These are phyloP conservation scores for Hanseniaspora hatyaiensis DNA, from an alignment of 805 yeast genomes.

Conservation along the genomic window DNA sequence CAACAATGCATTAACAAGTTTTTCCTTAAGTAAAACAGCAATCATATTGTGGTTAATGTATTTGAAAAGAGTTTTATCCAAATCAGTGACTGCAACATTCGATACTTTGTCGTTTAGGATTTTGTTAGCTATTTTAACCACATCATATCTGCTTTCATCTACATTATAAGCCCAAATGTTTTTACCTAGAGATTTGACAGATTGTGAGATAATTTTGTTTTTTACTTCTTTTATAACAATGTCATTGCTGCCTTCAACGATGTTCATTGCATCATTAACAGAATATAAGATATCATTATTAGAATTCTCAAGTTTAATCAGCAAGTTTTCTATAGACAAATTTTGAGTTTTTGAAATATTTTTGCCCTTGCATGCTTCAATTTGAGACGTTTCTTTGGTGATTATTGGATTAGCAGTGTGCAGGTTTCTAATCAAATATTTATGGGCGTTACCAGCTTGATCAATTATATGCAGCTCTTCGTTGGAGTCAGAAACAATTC, in stretches of 20 bases:
- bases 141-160: slow-evolving; percentile 26
- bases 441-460: slow-evolving; percentile 25
- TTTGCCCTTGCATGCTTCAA: background rate
- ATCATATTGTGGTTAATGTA: slow-evolving; percentile 63
- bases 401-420: background rate
- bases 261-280: background rate
- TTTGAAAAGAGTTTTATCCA: slow-evolving; percentile 66
- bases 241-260: slow-evolving; percentile 13
- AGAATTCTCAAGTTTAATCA: slow-evolving; percentile 19
- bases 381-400: background rate
- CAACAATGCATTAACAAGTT: slow-evolving; percentile 28
- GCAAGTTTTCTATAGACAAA: slow-evolving; percentile 17
- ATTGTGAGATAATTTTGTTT: slow-evolving; percentile 23
- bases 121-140: slow-evolving; percentile 34
- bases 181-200: slow-evolving; percentile 18
- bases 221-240: slow-evolving; percentile 23
- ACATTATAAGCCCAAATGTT: slow-evolving; percentile 34
- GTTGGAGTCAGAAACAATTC: slow-evolving; percentile 21
- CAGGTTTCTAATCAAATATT: slow-evolving; percentile 17
- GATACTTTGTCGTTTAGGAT: slow-evolving; percentile 36
- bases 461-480: slow-evolving; percentile 22
- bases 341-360: background rate
- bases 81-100: slow-evolving; percentile 56
- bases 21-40: slow-evolving; percentile 37
- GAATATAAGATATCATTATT: slow-evolving; percentile 17